These are phyloP conservation scores for Setaria italica DNA, from an alignment of 202 grass and related monocot genomes.

Conservation along the genomic window DNA sequence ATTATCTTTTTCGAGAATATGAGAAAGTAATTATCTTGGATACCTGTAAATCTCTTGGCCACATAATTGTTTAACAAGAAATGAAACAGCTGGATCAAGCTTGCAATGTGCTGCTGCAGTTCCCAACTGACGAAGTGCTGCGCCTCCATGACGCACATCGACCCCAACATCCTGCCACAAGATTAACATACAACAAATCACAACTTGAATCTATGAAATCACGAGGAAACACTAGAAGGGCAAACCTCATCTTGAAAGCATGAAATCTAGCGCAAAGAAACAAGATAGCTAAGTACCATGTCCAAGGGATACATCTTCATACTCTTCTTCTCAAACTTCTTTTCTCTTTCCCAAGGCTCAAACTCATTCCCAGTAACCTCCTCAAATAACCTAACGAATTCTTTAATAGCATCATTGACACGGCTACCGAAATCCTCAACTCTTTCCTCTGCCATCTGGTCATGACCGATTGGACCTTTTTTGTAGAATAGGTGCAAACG, in stretches of 20 bases:
- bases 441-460: slow-evolving; percentile 73
- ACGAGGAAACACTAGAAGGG: not conserved
- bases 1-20: not conserved
- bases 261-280: not conserved
- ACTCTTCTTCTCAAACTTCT: slow-evolving; percentile 76
- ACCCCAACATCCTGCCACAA: slow-evolving; percentile 60
- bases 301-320: slow-evolving; percentile 86
- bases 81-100: slow-evolving; percentile 67
- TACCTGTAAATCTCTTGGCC: slow-evolving; percentile 92
- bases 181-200: not conserved
- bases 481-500: slow-evolving; percentile 80
- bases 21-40: not conserved
- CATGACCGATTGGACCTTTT: slow-evolving; percentile 68
- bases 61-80: slow-evolving; percentile 78
- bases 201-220: not conserved
- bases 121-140: slow-evolving; percentile 61
- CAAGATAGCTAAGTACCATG: slow-evolving; percentile 53
- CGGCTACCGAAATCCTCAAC: slow-evolving; percentile 76
- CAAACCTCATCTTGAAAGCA: slow-evolving; percentile 35
- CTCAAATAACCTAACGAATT: slow-evolving; percentile 76
- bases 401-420: slow-evolving; percentile 63
- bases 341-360: slow-evolving; percentile 81
- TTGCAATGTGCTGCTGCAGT: slow-evolving; percentile 65
- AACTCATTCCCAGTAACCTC: slow-evolving; percentile 86
- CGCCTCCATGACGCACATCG: slow-evolving; percentile 67